These are phyloP conservation scores for Penicillium roqueforti DNA, from an alignment of 495 filamentous ascomycete species.

Conservation along the genomic window DNA sequence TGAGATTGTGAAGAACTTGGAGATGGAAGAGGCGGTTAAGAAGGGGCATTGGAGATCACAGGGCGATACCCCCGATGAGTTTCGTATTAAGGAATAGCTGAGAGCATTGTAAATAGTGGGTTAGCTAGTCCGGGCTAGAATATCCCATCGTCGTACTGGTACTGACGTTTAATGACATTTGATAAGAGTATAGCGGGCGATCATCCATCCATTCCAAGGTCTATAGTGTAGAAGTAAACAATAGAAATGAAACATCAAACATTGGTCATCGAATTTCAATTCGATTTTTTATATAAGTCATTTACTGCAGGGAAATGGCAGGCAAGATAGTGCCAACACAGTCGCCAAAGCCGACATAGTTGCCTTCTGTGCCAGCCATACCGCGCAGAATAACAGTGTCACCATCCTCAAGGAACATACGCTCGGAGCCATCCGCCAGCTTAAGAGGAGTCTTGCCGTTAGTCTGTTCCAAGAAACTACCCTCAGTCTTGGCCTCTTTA, in stretches of 20 bases:
- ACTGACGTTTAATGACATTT: background rate
- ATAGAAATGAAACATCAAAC: slow-evolving; percentile 6
- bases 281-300: background rate
- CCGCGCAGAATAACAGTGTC: slow-evolving; percentile 73
- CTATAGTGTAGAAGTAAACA: slow-evolving; percentile 4
- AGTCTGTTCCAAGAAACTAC: slow-evolving; percentile 79
- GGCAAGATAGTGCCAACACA: slow-evolving; percentile 58
- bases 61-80: slow-evolving; percentile 47
- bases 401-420: slow-evolving; percentile 79
- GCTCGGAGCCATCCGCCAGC: slow-evolving; percentile 64
- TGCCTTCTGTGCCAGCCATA: slow-evolving; percentile 55
- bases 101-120: background rate
- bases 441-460: slow-evolving; percentile 61
- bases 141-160: background rate
- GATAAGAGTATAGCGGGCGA: background rate
- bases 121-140: background rate
- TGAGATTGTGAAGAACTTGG: slow-evolving; percentile 36
- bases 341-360: slow-evolving; percentile 69
- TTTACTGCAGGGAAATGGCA: slow-evolving; percentile 28
- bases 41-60: slow-evolving; percentile 46
- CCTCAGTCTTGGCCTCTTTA: slow-evolving; percentile 53
- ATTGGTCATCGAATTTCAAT: background rate
- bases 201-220: slow-evolving; percentile 1
- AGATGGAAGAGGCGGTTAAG: slow-evolving; percentile 34
- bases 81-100: slow-evolving; percentile 25